phyloP scores from a whole-genome alignment of 306 rosid genomes.

The Pyrus bretschneideri region DNA sequence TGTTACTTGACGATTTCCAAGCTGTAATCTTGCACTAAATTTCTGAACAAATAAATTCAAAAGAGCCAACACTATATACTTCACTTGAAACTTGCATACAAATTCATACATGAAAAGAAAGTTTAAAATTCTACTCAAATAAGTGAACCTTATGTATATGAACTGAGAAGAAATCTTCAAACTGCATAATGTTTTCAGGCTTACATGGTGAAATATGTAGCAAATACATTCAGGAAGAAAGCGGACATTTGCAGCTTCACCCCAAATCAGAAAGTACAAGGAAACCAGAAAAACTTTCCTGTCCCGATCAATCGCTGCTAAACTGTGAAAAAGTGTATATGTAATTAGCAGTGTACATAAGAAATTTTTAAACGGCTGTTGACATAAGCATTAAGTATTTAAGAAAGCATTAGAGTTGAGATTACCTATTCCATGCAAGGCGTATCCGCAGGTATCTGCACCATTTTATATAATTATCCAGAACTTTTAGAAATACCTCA shows the following conservation, averaged over 20 bases:
- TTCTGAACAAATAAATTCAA: neutral
- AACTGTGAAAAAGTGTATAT: constrained; percentile 42
- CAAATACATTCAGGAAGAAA: constrained; percentile 97
- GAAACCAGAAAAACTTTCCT: constrained; percentile 80
- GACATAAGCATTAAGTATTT: neutral
- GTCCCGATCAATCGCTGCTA: constrained; percentile 82
- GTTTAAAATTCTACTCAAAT: neutral
- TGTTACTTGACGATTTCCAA: neutral
- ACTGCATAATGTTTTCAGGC: constrained; percentile 12
- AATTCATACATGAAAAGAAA: neutral
- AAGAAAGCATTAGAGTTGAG: constrained; percentile 25
- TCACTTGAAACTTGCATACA: neutral
- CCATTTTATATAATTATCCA: constrained; percentile 88
- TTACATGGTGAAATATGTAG: constrained; percentile 93
- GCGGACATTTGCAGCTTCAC: constrained; percentile 98
- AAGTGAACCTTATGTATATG: neutral
- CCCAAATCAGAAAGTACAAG: constrained; percentile 91
- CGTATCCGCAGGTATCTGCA: constrained; percentile 83
- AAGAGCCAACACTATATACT: neutral
- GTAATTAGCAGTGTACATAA: constrained; percentile 15
- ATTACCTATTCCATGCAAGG: constrained; percentile 83
- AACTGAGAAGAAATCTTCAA: neutral
- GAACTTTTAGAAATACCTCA: constrained; percentile 75
- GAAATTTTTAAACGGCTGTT: neutral
- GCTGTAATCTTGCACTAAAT: neutral